phyloP scores from a whole-genome alignment of 495 filamentous ascomycete genomes.

The Xylaria venustula region DNA sequence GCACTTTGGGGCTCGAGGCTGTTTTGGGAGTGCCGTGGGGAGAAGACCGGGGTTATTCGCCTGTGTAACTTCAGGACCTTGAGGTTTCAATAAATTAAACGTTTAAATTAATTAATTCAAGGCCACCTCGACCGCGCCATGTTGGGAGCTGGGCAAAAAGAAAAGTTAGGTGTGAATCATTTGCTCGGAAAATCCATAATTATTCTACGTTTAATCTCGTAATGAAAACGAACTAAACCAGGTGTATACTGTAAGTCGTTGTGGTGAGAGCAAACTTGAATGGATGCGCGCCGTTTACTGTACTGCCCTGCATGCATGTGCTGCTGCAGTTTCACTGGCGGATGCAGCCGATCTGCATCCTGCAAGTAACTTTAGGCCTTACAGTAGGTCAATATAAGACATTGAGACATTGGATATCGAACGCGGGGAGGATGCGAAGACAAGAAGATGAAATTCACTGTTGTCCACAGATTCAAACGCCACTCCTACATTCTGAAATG shows the following conservation, averaged over 20 bases:
- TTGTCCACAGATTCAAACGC: not conserved
- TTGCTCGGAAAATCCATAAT: too few relatives aligned
- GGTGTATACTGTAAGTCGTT: too few relatives aligned
- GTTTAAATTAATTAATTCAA: not conserved
- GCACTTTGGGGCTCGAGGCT: not conserved
- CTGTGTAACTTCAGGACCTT: too few relatives aligned
- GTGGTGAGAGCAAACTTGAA: not conserved
- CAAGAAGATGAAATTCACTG: not conserved
- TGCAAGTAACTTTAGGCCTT: not conserved
- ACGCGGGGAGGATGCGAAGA: not conserved
- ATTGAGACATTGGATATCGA: not conserved
- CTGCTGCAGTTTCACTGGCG: not conserved
- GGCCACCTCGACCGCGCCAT: not conserved
- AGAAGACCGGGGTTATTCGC: too few relatives aligned
- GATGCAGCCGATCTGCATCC: slow-evolving; percentile 11
- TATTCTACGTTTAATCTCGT: too few relatives aligned
- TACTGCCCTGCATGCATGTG: not conserved
- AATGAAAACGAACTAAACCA: too few relatives aligned
- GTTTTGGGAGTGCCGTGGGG: too few relatives aligned
- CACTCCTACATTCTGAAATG: not conserved
- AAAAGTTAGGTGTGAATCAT: too few relatives aligned
- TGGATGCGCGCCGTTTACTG: not conserved
- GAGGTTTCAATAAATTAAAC: too few relatives aligned
- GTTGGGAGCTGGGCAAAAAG: not conserved
- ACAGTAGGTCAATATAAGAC: not conserved